Evolutionary conservation across 2,329 filamentous ascomycete genomes (phyloP).

Genomic region (Penicillium sp.): DNA sequence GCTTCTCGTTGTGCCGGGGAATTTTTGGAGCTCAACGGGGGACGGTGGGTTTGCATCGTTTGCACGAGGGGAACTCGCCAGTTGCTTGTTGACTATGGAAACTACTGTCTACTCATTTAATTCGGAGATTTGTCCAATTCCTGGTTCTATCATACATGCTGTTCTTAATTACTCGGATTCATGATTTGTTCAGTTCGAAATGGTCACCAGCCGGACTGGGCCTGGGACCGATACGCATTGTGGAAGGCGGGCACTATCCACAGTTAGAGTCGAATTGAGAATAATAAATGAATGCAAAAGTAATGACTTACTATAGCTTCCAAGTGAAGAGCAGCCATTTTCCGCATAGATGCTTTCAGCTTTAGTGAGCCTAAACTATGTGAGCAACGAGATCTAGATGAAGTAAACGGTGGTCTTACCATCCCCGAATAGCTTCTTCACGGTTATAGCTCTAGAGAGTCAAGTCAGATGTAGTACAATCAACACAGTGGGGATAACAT

Average conservation of each 20-base stretch:
- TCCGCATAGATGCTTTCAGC: slow-evolving; percentile 38
- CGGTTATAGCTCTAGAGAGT: slow-evolving; percentile 46
- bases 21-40: slow-evolving; percentile 34
- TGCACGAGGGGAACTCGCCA: slow-evolving; percentile 32
- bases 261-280: background rate
- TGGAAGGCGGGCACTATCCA: slow-evolving; percentile 17
- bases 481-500: slow-evolving; percentile 5
- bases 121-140: background rate
- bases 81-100: slow-evolving; percentile 7
- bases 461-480: slow-evolving; percentile 4
- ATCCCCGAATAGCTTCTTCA: slow-evolving; percentile 50
- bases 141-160: too few species aligned
- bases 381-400: slow-evolving; percentile 7
- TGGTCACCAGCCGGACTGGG: slow-evolving; percentile 6
- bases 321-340: slow-evolving; percentile 33
- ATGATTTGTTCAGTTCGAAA: background rate
- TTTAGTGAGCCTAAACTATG: slow-evolving; percentile 32
- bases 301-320: slow-evolving; percentile 26
- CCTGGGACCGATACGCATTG: slow-evolving; percentile 12
- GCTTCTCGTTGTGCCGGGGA: slow-evolving; percentile 28
- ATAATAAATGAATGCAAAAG: background rate
- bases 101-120: background rate
- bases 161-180: too few species aligned
- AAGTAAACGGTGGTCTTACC: slow-evolving; percentile 29
- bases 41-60: slow-evolving; percentile 36